Evolutionary conservation across 768 basidiomycete species (phyloP), one percentile per base, ranked within the genome.

Genomic region (Mycena metata): DNA sequence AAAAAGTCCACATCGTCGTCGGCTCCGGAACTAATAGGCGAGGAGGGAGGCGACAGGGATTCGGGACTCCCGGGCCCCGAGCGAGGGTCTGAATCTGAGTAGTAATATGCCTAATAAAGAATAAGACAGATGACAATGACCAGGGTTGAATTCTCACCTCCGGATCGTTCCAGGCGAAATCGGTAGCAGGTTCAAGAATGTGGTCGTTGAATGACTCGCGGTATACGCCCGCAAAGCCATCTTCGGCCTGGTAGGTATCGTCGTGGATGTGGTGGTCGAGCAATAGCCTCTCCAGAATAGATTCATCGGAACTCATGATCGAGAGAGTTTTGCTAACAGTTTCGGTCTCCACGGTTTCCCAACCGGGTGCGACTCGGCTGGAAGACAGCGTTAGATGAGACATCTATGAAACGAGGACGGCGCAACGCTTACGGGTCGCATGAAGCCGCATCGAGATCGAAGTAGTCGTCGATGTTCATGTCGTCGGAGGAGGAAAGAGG

Each of bases 371-470:
- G 17, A n/a, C 17, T 6, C 35, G 13, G 12, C 16, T 52, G 39
- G 16, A 19, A 62, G 1, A 17, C 30, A 45, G 39, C 9, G 3
- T 62, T 30, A 67, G 60, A 46, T 51, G 30, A 50, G 23, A 41
- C 21, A 7, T 1, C 8, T 17, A 42, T 13, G n/a, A 17, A 1
- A 35, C 39, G 35, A 16, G 11, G 17, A 36, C 5, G 24, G 12
- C 26, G 60, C 24, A 36, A 33, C 30, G 54, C 66, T 62, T 39
- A 62, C 60, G 46, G 36, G n/a, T 67, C 60, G 60, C 60, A 56
- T 16, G 66, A 67, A 15, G 66, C 66, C 49, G 66, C 60, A 36
- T 67, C 66, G 21, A 67, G 58, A 39, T 67, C 60, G 21, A 67
- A 67, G 23, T 45, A 67, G 1, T 62, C 43, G 12, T 67, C 46